phyloP scores from a whole-genome alignment of 2,329 filamentous ascomycete species.

The Sclerotinia spermophila region DNA sequence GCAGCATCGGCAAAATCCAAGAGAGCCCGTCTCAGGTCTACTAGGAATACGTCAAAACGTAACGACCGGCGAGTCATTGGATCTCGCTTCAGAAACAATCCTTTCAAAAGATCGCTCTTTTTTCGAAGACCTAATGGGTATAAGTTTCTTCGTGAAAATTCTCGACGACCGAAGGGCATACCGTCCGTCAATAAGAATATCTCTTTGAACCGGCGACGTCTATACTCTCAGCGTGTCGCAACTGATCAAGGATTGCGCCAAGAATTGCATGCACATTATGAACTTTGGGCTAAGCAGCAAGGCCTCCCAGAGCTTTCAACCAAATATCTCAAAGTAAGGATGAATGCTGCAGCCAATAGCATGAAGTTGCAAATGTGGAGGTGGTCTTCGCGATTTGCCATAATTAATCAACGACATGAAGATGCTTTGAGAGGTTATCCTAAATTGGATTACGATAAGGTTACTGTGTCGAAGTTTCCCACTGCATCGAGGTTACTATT shows the following conservation, averaged over 20 bases:
- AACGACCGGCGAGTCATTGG: too few relatives aligned
- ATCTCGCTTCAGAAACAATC: neutral
- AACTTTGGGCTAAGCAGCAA: conserved; percentile 5
- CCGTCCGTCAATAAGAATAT: neutral
- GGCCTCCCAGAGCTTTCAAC: conserved; percentile 5
- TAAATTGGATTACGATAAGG: neutral
- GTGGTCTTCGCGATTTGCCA: conserved; percentile 12
- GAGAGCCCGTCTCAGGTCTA: neutral
- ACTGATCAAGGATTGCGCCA: neutral
- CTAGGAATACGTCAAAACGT: neutral
- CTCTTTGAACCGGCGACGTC: neutral
- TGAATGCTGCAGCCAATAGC: neutral
- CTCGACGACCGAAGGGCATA: neutral
- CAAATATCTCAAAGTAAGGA: neutral
- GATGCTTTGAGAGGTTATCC: conserved; percentile 1
- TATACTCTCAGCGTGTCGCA: neutral
- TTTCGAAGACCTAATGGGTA: neutral
- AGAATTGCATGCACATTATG: conserved; percentile 1
- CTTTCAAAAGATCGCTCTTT: too few relatives aligned
- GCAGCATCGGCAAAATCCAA: neutral
- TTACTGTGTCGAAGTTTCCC: conserved; percentile 3
- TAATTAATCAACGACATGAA: conserved; percentile 14
- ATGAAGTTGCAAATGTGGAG: neutral
- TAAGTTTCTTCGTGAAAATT: neutral
- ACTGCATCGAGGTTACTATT: conserved; percentile 7